Conservation (phyloP, 306 rosid genomes). For the Rosa persica region DNA sequence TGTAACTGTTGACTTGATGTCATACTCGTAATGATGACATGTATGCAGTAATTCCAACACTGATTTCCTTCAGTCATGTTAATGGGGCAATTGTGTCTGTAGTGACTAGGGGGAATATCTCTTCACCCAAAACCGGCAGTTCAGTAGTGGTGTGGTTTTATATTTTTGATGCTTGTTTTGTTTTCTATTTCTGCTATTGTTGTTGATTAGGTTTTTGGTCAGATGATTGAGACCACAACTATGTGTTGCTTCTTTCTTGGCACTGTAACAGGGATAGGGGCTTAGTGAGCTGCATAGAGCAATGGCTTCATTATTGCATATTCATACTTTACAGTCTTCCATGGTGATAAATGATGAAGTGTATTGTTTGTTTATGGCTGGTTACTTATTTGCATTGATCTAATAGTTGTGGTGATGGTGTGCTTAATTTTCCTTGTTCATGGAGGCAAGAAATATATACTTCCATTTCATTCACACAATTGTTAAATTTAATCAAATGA, state of each 20-base stretch:
- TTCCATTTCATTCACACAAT: background rate
- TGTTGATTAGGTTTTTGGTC: background rate
- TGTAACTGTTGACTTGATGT: background rate
- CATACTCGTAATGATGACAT: background rate
- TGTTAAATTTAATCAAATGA: background rate
- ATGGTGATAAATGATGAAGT: background rate
- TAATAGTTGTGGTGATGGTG: background rate
- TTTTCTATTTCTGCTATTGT: background rate
- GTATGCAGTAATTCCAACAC: background rate
- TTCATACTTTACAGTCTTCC: background rate
- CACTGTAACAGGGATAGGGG: background rate
- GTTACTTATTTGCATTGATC: slow-evolving; percentile 1
- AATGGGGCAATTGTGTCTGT: background rate
- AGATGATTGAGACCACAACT: background rate
- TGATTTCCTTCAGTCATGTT: background rate
- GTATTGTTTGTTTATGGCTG: background rate
- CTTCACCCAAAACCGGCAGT: background rate
- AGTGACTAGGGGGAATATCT: background rate
- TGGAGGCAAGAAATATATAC: background rate
- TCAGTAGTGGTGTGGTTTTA: background rate
- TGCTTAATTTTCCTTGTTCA: background rate
- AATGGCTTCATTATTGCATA: background rate
- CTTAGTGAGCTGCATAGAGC: background rate
- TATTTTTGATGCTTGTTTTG: background rate
- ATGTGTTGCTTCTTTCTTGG: background rate